Evolutionary conservation across 495 filamentous ascomycete species (phyloP), one percentile per base, ranked within the genome.

Genomic region (Lophiotrema nucula): DNA sequence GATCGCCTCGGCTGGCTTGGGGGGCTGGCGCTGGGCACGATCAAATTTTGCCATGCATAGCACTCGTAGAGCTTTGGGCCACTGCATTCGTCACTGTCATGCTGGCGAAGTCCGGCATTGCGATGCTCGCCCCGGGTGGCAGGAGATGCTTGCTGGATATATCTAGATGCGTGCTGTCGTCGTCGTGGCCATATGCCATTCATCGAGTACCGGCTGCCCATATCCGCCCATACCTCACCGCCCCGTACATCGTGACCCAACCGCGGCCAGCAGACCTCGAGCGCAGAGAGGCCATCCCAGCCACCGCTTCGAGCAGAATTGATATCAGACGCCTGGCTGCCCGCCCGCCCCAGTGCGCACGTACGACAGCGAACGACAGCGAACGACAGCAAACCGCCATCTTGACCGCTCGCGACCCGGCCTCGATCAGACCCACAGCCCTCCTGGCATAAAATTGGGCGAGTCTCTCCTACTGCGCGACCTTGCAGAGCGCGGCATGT

Each of bases 401-500:
- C 39, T 8, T 21, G 11, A 21, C 11, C 39, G 19, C 39, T n/a
- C 31, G 31, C 31, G 31, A 8, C 8, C 31, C 8, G 8, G n/a
- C 8, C 31, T 8, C 31, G 31, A 8, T 8, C 31, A 8, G 31
- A 26, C 24, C 22, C 46, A 28, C 16, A 18, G n/a, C 2, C 46
- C 46, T 16, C 23, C 46, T 26, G 24, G 31, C 31, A 35, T 35
- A 35, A 35, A 35, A 8, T 35, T 35, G 31, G 31, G 31, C 31
- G 31, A 35, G n/a, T 35, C 31, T n/a, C 31, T 35, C 31, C 31
- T 8, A 8, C 31, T 22, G 24, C 28, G 41, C 26, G 39, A 38
- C 52, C 44, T 57, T 59, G 53, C 56, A 48, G 64, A n/a, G n/a
- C n/a, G n/a, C n/a, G n/a, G n/a, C n/a, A 60, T 50, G 46, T 27